Percentiles rank a stretch among this genome's conserved stretches.
These are phyloP conservation scores for Paratinospora sagittata DNA, from an alignment of 164 flowering plant genomes.

Conservation along the genomic window DNA sequence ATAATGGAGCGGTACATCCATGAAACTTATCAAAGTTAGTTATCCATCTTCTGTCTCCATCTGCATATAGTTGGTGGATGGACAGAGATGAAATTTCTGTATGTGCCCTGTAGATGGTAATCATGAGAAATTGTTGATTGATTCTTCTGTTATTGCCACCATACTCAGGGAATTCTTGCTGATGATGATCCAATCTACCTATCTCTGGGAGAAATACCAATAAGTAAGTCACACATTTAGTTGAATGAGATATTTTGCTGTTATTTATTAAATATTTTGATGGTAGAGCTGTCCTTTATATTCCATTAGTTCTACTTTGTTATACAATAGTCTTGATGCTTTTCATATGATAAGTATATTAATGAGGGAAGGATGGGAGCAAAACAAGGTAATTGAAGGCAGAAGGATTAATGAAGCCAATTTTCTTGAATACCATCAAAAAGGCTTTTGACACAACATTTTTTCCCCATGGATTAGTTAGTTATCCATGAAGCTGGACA, in stretches of 20 bases:
- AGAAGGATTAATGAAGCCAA: too few species aligned
- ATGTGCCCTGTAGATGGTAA: background rate
- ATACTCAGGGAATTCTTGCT: slow-evolving; percentile 63
- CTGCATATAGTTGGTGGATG: background rate
- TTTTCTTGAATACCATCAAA: too few species aligned
- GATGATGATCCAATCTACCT: slow-evolving; percentile 88
- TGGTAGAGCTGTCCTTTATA: slow-evolving; percentile 6
- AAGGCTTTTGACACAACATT: too few species aligned
- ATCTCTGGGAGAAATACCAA: slow-evolving; percentile 91
- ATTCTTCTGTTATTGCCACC: slow-evolving; percentile 13
- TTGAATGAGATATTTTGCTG: slow-evolving; percentile 28
- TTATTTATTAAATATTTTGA: slow-evolving; percentile 8
- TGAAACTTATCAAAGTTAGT: slow-evolving; percentile 7
- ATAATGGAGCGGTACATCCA: slow-evolving; percentile 57
- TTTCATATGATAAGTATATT: background rate
- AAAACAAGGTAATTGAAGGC: too few species aligned
- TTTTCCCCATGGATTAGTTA: too few species aligned
- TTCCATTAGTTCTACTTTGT: background rate
- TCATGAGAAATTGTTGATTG: slow-evolving; percentile 1
- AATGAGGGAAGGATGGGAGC: too few species aligned
- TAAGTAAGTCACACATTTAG: slow-evolving; percentile 59
- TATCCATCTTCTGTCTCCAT: slow-evolving; percentile 7
- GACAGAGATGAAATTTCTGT: background rate
- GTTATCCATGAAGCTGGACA: too few species aligned
- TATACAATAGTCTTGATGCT: background rate